Base-by-base conservation (phyloP, 257 asterid species). In the Salvia rosmarinus region DNA sequence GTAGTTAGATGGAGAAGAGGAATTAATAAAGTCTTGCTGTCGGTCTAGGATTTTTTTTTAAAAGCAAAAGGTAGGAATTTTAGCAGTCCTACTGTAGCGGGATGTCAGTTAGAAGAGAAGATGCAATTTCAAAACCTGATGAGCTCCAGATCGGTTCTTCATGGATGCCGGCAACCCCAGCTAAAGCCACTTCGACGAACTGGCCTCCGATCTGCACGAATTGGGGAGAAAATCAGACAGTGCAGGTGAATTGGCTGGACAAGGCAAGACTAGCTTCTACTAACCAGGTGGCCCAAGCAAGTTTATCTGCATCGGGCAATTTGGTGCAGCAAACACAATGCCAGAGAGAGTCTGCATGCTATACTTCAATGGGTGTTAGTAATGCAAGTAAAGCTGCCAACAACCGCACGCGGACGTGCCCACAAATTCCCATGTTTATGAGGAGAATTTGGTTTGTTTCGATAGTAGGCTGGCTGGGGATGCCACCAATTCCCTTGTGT, bases 101-200 rank as follows among this genome's bases (percentile, higher is more conserved):
- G 60, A 91, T 87, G 96, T 92, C 84, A 62, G 70, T 20, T 6
- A 80, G 84, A 51, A 23, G 70, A 51, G 86, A 83, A 72, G 81
- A 64, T 28, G 59, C 80, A 23, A 49, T 62, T 65, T 57, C 77
- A 21, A 11, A 77, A 37, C 46, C 64, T 34, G 55, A 64, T 58
- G 83, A 74, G 62, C 56, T 72, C 74, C 81, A 37, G 69, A 66
- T 56, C 44, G 80, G 79, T 67, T 67, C 70, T 67, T 75, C 83
- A 14, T 86, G 96, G 98, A 63, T 88, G 51, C 95, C 95, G 6
- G 61, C 63, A 57, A 89, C 96, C 71, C 96, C 96, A 0, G 85
- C 83, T 32, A 87, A 88, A 79, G 88, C 85, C 70, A 43, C 72
- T 64, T 66, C 79, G 7, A 46, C 69, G 9, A 54, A 49, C 60